These are phyloP conservation scores for Neofusicoccum ribis DNA, from an alignment of 2,329 filamentous ascomycete genomes.

Conservation along the genomic window DNA sequence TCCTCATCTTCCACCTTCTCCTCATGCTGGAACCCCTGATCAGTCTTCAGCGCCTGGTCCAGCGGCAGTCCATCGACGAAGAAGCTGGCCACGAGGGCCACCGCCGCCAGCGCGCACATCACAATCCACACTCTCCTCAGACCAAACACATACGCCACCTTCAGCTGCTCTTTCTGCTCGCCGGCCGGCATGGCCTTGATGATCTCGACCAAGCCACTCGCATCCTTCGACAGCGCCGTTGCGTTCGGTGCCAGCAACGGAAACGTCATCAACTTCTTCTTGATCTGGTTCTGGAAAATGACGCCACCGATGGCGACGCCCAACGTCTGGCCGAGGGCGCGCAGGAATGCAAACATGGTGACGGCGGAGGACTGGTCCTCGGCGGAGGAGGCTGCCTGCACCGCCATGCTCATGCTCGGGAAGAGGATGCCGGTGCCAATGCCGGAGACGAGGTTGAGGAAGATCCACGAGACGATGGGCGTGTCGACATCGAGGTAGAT, in stretches of 20 bases:
- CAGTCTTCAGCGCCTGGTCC: conserved; percentile 48
- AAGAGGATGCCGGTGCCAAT: conserved; percentile 66
- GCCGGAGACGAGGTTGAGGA: conserved; percentile 61
- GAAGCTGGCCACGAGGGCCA: conserved; percentile 54
- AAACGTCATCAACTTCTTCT: conserved; percentile 50
- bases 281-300: conserved; percentile 68
- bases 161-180: conserved; percentile 40
- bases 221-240: conserved; percentile 55
- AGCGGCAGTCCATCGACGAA: conserved; percentile 52
- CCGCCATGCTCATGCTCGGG: conserved; percentile 61
- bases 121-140: conserved; percentile 59
- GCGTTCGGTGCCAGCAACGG: conserved; percentile 50
- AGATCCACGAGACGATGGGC: conserved; percentile 57
- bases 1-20: not conserved
- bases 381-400: conserved; percentile 61
- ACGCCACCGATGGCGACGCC: conserved; percentile 68
- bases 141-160: conserved; percentile 53
- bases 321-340: conserved; percentile 64
- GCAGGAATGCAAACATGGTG: conserved; percentile 67
- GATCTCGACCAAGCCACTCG: conserved; percentile 59
- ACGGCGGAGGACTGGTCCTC: conserved; percentile 61
- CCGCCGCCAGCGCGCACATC: conserved; percentile 53
- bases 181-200: conserved; percentile 55
- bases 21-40: conserved; percentile 45
- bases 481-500: conserved; percentile 53